Conservation (phyloP, 2,329 filamentous ascomycete genomes). For the Lasiodiplodia hormozganensis region DNA sequence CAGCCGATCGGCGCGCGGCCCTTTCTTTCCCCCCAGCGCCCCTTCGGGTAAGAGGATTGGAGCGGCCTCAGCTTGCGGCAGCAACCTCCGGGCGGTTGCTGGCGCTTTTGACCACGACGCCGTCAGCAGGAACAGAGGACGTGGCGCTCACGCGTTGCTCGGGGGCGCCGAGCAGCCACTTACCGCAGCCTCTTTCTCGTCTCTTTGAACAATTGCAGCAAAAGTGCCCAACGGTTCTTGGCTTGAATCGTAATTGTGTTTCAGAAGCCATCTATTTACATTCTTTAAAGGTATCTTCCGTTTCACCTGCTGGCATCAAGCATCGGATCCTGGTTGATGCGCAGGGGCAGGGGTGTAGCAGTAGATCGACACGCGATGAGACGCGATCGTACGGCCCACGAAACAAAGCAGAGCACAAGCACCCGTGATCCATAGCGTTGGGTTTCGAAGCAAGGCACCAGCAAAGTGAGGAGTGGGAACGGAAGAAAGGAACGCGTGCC, state of each 20-base stretch:
- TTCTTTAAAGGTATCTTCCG: not conserved
- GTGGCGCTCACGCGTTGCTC: not conserved
- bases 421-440: not conserved
- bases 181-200: slow-evolving; percentile 5
- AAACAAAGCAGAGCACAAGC: slow-evolving; percentile 12
- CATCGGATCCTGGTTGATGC: slow-evolving; percentile 7
- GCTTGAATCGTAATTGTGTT: not conserved
- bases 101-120: not conserved
- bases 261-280: not conserved
- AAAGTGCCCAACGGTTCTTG: not conserved
- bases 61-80: slow-evolving; percentile 10
- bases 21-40: not conserved
- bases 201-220: not conserved
- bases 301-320: not conserved
- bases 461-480: not conserved
- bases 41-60: not conserved
- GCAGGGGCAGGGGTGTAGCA: slow-evolving; percentile 5
- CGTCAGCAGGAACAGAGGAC: slow-evolving; percentile 5
- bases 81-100: not conserved
- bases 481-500: slow-evolving; percentile 20
- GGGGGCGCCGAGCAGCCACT: slow-evolving; percentile 17
- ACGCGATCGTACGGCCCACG: not conserved
- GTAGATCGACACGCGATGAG: not conserved
- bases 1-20: not conserved
- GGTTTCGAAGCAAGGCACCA: slow-evolving; percentile 18